Percentiles rank a stretch among this genome's conserved stretches.
These are phyloP conservation scores for Dalbergia cultrata DNA, from an alignment of 306 rosid species.

Conservation along the genomic window DNA sequence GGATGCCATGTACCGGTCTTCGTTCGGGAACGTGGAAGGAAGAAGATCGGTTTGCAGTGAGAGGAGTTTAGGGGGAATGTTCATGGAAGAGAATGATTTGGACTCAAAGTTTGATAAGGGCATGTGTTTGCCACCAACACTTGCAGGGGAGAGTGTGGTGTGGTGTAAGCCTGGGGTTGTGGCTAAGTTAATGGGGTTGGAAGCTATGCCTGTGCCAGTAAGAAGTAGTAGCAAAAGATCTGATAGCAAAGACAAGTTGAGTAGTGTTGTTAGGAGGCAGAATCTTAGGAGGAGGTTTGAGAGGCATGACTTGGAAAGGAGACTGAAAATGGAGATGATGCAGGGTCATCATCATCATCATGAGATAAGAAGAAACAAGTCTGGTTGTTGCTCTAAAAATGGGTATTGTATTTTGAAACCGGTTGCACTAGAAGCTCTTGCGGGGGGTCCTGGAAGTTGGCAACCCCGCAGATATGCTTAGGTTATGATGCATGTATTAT, in stretches of 20 bases:
- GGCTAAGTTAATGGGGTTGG: constrained; percentile 93
- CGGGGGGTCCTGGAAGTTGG: constrained; percentile 44
- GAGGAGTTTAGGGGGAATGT: constrained; percentile 48
- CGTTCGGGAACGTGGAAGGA: constrained; percentile 63
- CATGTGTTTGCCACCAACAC: constrained; percentile 56
- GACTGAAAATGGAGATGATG: constrained; percentile 65
- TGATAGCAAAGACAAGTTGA: constrained; percentile 50
- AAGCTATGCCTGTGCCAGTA: constrained; percentile 76
- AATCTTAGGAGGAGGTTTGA: constrained; percentile 61
- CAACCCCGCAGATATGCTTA: constrained; percentile 48
- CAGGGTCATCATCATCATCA: constrained; percentile 42
- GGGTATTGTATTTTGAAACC: constrained; percentile 62
- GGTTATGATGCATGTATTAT: background rate
- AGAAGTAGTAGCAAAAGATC: constrained; percentile 38
- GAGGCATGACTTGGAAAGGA: constrained; percentile 64
- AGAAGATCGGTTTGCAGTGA: constrained; percentile 72
- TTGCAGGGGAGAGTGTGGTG: constrained; percentile 81
- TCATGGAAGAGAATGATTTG: constrained; percentile 19
- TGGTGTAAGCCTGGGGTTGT: constrained; percentile 95
- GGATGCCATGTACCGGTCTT: constrained; percentile 87
- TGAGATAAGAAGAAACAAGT: constrained; percentile 46
- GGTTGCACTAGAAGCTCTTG: constrained; percentile 45
- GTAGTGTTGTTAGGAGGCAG: constrained; percentile 48
- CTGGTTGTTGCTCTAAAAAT: constrained; percentile 51
- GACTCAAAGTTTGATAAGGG: constrained; percentile 40